These are phyloP conservation scores for Hanseniaspora valbyensis DNA, from an alignment of 805 yeast species.

Conservation along the genomic window DNA sequence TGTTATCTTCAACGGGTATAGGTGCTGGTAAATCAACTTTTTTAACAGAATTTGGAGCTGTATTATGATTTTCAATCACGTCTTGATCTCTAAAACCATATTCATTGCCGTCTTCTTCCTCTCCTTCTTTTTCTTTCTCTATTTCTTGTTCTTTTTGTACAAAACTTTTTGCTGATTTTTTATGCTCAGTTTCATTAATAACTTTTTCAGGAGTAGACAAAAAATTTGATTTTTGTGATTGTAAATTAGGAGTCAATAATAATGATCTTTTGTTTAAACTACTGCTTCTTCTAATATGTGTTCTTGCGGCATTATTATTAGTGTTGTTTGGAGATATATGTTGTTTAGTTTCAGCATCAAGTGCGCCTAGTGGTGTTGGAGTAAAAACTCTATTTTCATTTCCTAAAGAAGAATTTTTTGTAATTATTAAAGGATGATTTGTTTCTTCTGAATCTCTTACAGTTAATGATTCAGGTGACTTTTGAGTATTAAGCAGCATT, in stretches of 20 bases:
- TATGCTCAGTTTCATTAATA: too few species aligned
- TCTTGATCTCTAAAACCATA: background rate
- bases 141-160: too few species aligned
- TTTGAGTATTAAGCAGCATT: background rate
- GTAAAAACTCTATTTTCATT: conserved; percentile 5
- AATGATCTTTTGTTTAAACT: conserved; percentile 7
- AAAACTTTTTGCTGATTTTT: too few species aligned
- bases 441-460: background rate
- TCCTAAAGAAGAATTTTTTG: background rate
- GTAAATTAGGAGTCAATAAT: conserved; percentile 4
- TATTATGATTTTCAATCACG: background rate
- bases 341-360: background rate
- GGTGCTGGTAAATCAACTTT: background rate
- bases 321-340: background rate
- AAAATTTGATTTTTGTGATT: too few species aligned
- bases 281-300: background rate
- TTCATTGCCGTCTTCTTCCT: too few species aligned
- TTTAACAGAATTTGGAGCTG: background rate
- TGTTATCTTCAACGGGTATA: background rate
- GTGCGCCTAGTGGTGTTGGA: conserved; percentile 6
- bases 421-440: conserved; percentile 4
- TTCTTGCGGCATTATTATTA: background rate
- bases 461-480: background rate
- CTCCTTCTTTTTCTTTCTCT: too few species aligned
- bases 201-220: too few species aligned